These are phyloP conservation scores for Drechslera avenae DNA, from an alignment of 2,329 filamentous ascomycete species.

Conservation along the genomic window DNA sequence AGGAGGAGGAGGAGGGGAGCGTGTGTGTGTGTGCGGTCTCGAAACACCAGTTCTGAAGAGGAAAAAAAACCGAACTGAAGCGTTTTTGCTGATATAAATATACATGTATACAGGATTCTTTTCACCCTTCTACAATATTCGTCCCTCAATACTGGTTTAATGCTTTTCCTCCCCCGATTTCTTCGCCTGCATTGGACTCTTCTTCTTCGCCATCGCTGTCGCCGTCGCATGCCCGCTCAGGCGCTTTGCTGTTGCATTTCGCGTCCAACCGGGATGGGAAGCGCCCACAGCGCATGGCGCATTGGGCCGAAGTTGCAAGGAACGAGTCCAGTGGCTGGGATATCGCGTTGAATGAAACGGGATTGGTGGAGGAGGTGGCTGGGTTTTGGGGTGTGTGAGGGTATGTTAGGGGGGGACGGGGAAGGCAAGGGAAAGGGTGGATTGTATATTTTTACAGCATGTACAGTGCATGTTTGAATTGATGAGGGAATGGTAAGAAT, in stretches of 20 bases:
- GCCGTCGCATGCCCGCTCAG: conserved; percentile 1
- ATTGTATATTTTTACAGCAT: too few species aligned
- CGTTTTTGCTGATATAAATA: too few species aligned
- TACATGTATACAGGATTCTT: not conserved
- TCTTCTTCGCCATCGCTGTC: not conserved
- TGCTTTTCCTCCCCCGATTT: not conserved
- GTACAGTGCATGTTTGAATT: too few species aligned
- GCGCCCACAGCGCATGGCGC: conserved; percentile 8
- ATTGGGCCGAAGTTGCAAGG: conserved; percentile 1
- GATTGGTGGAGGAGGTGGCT: not conserved
- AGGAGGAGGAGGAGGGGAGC: too few species aligned
- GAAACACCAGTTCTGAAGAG: too few species aligned
- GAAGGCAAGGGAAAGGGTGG: too few species aligned
- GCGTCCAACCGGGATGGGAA: conserved; percentile 10
- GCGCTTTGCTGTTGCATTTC: conserved; percentile 5
- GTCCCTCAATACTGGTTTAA: conserved; percentile 12
- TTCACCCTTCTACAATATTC: not conserved
- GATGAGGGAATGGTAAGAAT: too few species aligned
- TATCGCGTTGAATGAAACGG: not conserved
- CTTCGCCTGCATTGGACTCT: not conserved
- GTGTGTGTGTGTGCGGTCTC: too few species aligned
- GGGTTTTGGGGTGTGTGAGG: not conserved
- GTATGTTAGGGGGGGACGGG: too few species aligned
- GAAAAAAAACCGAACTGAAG: too few species aligned
- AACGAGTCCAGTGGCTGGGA: not conserved